Evolutionary conservation across 75 land plant species (phyloP), one percentile per base, ranked within the genome.

Genomic region (Pinus albicaulis): DNA sequence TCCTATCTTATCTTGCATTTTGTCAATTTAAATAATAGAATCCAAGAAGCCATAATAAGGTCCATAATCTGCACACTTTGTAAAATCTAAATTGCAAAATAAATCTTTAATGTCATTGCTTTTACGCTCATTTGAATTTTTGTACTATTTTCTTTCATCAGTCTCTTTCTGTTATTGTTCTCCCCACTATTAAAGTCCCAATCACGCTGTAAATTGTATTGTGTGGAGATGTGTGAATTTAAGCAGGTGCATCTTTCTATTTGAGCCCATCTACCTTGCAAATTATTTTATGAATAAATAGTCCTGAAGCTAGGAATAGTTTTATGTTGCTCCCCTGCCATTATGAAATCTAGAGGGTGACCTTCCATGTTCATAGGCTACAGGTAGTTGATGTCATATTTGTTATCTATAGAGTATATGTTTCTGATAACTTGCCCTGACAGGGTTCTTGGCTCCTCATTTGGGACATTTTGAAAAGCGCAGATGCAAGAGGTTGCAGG

Each of bases 401-500:
- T 58, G 61, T 28, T n/a, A 38, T 68, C 52, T n/a, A 38, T 7
- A 64, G 53, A 25, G 57, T 24, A 72, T 5, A 73, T 56, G 57
- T 86, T 85, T 77, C 91, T 95, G 90, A 95, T 89, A 89, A 95
- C 95, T 82, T 85, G 95, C 91, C 98, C 98, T 78, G 92, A 84
- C 93, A 95, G 98, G 95, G 98, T 89, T 85, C 60, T 58, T 95
- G 95, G 95, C 93, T 71, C 86, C 78, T 79, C 81, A 78, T 68
- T 58, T 77, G 25, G 89, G 88, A 81, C 65, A 59, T 59, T 75
- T 77, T 88, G 82, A 82, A 82, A 53, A 72, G 28, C 82, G 77
- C 93, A 96, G 99, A 96, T 96, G 99, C 99, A 96, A 80, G 99
- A 96, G 80, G 99, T 94, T 82, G 99, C 98, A 57, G 99, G 99